Evolutionary conservation across 495 filamentous ascomycete genomes (phyloP).

Genomic region (Lepidopterella palustris): DNA sequence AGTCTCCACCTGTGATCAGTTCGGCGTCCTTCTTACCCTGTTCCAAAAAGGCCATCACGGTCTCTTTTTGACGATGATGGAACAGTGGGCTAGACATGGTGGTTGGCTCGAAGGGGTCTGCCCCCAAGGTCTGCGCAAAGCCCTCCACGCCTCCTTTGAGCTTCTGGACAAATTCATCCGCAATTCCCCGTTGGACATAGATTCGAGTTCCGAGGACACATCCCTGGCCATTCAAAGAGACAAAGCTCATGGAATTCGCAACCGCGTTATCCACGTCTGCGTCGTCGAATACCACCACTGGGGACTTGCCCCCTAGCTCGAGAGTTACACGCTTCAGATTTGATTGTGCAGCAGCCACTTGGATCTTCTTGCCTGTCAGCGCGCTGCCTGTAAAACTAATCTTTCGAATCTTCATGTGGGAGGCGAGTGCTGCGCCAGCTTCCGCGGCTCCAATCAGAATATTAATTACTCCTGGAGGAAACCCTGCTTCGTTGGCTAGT

Average conservation of each 20-base stretch:
- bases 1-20: not conserved
- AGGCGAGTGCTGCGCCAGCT: not conserved
- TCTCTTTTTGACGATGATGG: not conserved
- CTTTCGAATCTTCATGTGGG: not conserved
- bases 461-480: not conserved
- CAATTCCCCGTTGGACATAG: conserved; percentile 50
- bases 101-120: not conserved
- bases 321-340: not conserved
- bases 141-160: not conserved
- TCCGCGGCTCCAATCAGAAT: not conserved
- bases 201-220: conserved; percentile 48
- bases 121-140: not conserved
- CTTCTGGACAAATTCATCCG: not conserved
- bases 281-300: not conserved
- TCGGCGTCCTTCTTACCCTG: not conserved
- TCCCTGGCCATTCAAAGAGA: conserved; percentile 40
- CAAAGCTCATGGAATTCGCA: not conserved
- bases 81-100: not conserved
- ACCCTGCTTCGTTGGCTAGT: not conserved
- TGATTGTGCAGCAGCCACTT: not conserved
- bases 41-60: not conserved
- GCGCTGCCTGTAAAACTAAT: not conserved
- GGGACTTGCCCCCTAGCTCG: not conserved
- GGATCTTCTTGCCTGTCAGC: not conserved
- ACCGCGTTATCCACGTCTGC: not conserved